These are phyloP conservation scores for Ascosphaera aggregata DNA, from an alignment of 2,329 filamentous ascomycete species.

Conservation along the genomic window DNA sequence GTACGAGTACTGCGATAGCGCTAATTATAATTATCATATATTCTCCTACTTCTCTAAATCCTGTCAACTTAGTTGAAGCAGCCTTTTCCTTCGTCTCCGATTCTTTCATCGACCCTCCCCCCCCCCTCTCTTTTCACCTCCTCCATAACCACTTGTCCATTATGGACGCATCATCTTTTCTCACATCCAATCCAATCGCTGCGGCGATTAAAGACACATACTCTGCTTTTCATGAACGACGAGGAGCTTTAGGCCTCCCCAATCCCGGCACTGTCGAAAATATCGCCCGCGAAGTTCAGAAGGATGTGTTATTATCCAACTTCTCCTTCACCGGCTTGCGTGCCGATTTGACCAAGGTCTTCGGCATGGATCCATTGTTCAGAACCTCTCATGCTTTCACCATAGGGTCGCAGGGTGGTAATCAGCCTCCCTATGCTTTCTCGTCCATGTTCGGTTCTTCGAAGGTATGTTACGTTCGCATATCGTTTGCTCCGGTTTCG, in stretches of 20 bases:
- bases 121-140: conserved; percentile 20
- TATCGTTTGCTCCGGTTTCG: neutral
- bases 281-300: conserved; percentile 76
- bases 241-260: conserved; percentile 65
- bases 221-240: conserved; percentile 58
- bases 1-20: too few relatives aligned
- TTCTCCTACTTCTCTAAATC: too few relatives aligned
- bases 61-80: conserved; percentile 1
- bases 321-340: conserved; percentile 91
- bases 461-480: conserved; percentile 43
- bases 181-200: conserved; percentile 52
- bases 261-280: conserved; percentile 88
- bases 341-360: conserved; percentile 89
- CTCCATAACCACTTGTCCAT: too few relatives aligned
- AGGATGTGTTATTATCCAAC: conserved; percentile 90
- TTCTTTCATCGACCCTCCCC: conserved; percentile 7
- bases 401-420: conserved; percentile 64
- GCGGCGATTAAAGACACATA: conserved; percentile 52
- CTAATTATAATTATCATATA: too few relatives aligned
- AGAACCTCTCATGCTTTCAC: conserved; percentile 94
- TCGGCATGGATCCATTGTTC: conserved; percentile 83
- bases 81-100: conserved; percentile 9
- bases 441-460: conserved; percentile 81
- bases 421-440: conserved; percentile 80
- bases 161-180: too few relatives aligned